Conservation (phyloP, 2,329 filamentous ascomycete genomes). For the Venturia carpophila region DNA sequence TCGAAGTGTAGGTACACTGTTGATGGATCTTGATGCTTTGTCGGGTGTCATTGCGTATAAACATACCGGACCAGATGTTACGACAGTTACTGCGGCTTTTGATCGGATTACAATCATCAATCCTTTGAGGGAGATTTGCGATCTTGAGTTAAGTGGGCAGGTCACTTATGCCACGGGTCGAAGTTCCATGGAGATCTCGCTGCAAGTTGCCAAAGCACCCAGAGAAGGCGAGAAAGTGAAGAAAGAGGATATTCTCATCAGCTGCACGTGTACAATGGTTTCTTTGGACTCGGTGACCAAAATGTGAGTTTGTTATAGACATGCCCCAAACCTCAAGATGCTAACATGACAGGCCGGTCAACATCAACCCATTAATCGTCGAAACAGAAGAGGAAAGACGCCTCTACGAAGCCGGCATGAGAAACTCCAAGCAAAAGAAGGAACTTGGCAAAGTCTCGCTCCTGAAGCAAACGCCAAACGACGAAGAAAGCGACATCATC, state of each 20-base stretch:
- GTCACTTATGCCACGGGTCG: slow-evolving; percentile 66
- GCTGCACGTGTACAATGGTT: slow-evolving; percentile 73
- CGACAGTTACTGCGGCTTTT: slow-evolving; percentile 56
- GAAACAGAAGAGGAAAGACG: slow-evolving; percentile 58
- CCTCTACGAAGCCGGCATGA: slow-evolving; percentile 55
- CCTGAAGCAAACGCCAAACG: slow-evolving; percentile 60
- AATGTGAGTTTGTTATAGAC: slow-evolving; percentile 34
- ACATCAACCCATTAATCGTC: slow-evolving; percentile 52
- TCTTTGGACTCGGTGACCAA: slow-evolving; percentile 62
- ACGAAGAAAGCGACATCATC: slow-evolving; percentile 62
- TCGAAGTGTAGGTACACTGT: slow-evolving; percentile 54
- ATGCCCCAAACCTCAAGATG: neutral
- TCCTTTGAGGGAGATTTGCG: slow-evolving; percentile 67
- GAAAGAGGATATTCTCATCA: slow-evolving; percentile 57
- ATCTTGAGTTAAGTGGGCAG: slow-evolving; percentile 63
- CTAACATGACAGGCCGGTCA: slow-evolving; percentile 44
- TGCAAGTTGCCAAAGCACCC: slow-evolving; percentile 63
- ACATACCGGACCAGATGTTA: slow-evolving; percentile 53
- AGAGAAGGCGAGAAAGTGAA: slow-evolving; percentile 48
- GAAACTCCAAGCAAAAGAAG: slow-evolving; percentile 61
- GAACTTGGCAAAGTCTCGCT: slow-evolving; percentile 52
- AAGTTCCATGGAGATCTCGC: slow-evolving; percentile 65
- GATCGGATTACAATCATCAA: slow-evolving; percentile 61
- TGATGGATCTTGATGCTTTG: slow-evolving; percentile 74
- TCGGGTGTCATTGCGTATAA: slow-evolving; percentile 69